Percentiles rank a stretch among this genome's conserved stretches.
Evolutionary conservation across 805 yeast species (phyloP).

Genomic region (Candida nemodendra): DNA sequence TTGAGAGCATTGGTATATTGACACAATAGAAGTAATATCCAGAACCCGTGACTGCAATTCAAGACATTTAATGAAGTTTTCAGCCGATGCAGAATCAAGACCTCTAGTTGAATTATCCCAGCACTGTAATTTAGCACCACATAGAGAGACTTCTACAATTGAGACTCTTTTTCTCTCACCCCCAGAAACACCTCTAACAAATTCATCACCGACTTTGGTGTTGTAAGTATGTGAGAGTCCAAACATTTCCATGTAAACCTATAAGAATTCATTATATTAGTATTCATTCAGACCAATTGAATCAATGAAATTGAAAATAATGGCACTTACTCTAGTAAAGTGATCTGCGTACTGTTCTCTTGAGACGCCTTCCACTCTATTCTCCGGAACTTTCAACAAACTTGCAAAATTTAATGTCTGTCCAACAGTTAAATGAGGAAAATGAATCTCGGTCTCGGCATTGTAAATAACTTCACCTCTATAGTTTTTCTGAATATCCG

Average conservation of each 20-base stretch:
- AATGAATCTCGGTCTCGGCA: constrained; percentile 65
- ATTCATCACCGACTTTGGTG: constrained; percentile 61
- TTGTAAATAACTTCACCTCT: constrained; percentile 68
- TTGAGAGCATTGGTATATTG: constrained; percentile 44
- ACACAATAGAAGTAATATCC: constrained; percentile 48
- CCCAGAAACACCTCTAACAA: constrained; percentile 61
- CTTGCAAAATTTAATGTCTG: constrained; percentile 63
- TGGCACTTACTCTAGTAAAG: constrained; percentile 43
- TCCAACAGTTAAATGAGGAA: constrained; percentile 64
- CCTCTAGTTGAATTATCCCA: constrained; percentile 73
- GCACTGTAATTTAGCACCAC: constrained; percentile 42
- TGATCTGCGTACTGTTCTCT: constrained; percentile 51
- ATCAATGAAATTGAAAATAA: too few relatives aligned
- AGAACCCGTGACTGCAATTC: constrained; percentile 48
- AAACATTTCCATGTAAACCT: constrained; percentile 33
- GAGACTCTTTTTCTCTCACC: constrained; percentile 66
- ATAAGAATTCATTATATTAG: too few relatives aligned
- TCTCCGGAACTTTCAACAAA: constrained; percentile 53
- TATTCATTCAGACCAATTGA: too few relatives aligned
- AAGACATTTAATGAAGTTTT: constrained; percentile 56
- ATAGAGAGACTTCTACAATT: constrained; percentile 50
- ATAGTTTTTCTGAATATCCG: constrained; percentile 47
- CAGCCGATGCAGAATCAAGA: constrained; percentile 65
- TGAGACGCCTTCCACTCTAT: constrained; percentile 49
- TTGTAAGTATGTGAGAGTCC: constrained; percentile 46